A percentile compares a stretch with the other conserved stretches of the same genome.
phyloP scores from a whole-genome alignment of 345 rosid genomes.

The Euphorbia tirucalli region DNA sequence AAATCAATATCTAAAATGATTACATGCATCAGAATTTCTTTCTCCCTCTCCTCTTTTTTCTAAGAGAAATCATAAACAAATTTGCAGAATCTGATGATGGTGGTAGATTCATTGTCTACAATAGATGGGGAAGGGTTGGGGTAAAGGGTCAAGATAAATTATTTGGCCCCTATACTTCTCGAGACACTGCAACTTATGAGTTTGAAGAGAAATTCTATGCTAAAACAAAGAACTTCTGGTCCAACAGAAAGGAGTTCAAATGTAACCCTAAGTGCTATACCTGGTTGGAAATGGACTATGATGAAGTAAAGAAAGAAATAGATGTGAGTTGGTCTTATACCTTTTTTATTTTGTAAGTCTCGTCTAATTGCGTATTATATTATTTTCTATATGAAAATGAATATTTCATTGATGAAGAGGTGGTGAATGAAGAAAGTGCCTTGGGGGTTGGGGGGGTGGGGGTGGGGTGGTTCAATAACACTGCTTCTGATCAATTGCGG shows the following conservation, averaged over 20 bases:
- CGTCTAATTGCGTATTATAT: background rate
- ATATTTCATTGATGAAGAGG: background rate
- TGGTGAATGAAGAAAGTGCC: background rate
- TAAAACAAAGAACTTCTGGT: slow-evolving; percentile 69
- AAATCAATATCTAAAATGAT: background rate
- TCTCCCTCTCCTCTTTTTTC: too few relatives aligned
- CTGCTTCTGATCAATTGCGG: slow-evolving; percentile 11
- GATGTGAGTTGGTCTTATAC: slow-evolving; percentile 43
- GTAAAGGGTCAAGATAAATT: slow-evolving; percentile 75
- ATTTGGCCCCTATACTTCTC: slow-evolving; percentile 61
- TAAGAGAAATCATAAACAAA: background rate
- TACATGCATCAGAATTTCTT: background rate
- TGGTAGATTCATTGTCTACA: slow-evolving; percentile 58
- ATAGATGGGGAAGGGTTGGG: slow-evolving; percentile 95
- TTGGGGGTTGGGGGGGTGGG: background rate
- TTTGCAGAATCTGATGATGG: slow-evolving; percentile 71
- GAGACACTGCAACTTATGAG: slow-evolving; percentile 46
- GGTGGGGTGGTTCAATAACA: too few relatives aligned
- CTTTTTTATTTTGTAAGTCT: background rate
- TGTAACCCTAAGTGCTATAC: slow-evolving; percentile 60
- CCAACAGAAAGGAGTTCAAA: slow-evolving; percentile 49
- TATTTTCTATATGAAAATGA: background rate
- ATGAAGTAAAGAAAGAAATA: slow-evolving; percentile 44
- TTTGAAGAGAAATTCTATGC: slow-evolving; percentile 62
- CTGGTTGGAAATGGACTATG: slow-evolving; percentile 82